Percentiles rank a stretch among this genome's conserved stretches.
Conservation (phyloP, 352 stramenopile species). For the Pythium myriotylum region DNA sequence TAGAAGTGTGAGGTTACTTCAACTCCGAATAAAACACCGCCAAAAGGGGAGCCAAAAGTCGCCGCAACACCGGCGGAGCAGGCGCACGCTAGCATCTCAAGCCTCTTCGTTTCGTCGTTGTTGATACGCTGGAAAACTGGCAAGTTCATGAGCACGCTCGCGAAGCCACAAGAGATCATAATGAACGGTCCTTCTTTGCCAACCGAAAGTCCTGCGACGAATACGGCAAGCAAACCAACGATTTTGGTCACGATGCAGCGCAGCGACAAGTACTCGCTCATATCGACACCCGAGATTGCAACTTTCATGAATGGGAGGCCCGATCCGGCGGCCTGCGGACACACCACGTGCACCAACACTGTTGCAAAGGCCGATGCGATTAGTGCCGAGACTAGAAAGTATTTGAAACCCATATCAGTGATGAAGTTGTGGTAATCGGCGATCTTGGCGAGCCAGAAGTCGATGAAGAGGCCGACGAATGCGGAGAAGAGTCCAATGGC, state of each 20-base stretch:
- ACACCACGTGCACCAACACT: conserved; percentile 59
- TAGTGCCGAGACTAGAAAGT: conserved; percentile 63
- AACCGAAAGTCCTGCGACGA: conserved; percentile 71
- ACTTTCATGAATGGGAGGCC: conserved; percentile 83
- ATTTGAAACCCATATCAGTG: conserved; percentile 49
- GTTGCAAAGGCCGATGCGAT: conserved; percentile 48
- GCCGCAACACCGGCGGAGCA: conserved; percentile 81
- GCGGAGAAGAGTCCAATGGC: conserved; percentile 71
- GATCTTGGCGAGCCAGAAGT: conserved; percentile 69
- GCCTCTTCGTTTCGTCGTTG: conserved; percentile 76
- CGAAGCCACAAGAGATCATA: conserved; percentile 87
- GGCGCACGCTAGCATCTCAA: conserved; percentile 84
- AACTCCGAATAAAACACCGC: conserved; percentile 84
- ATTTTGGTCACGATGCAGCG: conserved; percentile 77
- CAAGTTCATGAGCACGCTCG: conserved; percentile 76
- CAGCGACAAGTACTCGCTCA: conserved; percentile 71
- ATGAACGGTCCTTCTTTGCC: conserved; percentile 89
- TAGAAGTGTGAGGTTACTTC: conserved; percentile 89
- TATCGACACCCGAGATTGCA: conserved; percentile 82
- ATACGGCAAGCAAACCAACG: conserved; percentile 59
- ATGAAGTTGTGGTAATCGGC: conserved; percentile 65
- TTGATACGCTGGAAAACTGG: conserved; percentile 67
- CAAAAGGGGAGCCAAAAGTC: conserved; percentile 87
- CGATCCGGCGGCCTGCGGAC: conserved; percentile 70
- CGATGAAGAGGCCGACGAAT: conserved; percentile 59